Evolutionary conservation across 1,284 basidiomycete genomes (phyloP), one percentile per base, ranked within the genome.

Genomic region (Cystobasidium slooffiae): DNA sequence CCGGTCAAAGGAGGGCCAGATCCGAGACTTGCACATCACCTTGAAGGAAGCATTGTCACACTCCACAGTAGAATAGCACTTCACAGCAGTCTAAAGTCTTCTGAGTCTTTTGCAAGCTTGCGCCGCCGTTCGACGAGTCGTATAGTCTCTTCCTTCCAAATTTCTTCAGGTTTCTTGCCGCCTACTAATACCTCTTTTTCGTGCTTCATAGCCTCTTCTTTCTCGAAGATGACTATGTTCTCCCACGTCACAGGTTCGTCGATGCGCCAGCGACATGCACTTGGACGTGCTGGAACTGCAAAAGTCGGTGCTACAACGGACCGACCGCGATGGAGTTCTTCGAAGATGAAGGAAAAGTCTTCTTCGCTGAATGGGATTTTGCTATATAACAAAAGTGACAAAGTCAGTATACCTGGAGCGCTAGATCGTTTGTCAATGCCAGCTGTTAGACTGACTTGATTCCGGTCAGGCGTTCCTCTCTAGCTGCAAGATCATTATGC

Each of bases 201-300:
- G 49, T 80, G 79, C 58, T 76, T 79, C 67, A 89, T 88, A 0
- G 89, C 90, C 68, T 96, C 92, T 59, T 85, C 85, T 63, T 85
- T 83, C 70, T 92, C 90, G 83, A 95, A 88, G 1, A 93, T 89
- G 1, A 93, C 91, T 72, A 90, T 87, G 81, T 97, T 97, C 68
- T 91, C 88, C 24, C 87, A 83, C 12, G 86, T 84, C 12, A 96
- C 81, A 0, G 90, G 89, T 61, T 83, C 82, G 1, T 81, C 80
- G 16, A 87, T 85, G 79, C 93, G 88, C 94, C 94, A 97, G 49
- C 92, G 86, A n/a, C 91, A 85, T 6, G 93, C 83, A 6, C 87
- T 86, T 0, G 92, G 90, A 53, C 88, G 86, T 8, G 86, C 83
- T n/a, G 91, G 88, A 14, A 93, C 86, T 7, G 86, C 83, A 75